Base-by-base conservation (phyloP, 495 filamentous ascomycete genomes). In the Aspergillus diversus region DNA sequence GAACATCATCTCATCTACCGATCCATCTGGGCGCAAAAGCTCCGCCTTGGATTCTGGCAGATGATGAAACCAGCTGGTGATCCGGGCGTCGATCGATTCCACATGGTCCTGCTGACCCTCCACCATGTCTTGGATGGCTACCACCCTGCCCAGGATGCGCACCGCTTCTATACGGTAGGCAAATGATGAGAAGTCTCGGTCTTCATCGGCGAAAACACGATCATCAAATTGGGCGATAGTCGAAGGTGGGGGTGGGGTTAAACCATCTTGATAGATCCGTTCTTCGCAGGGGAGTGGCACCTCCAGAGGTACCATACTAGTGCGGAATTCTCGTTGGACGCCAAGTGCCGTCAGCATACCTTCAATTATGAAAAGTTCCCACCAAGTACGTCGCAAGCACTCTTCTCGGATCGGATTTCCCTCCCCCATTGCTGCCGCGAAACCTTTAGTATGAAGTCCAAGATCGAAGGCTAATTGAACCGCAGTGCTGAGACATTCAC, bases 1-100 rank as follows among this genome's bases (percentile, higher is more conserved):
- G 80, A 96, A 96, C 78, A 96, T 86, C 83, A 96, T 89, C 77
- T 96, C 91, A 69, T 97, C 92, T 9, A 93, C 82, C 37, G 87
- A 80, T 34, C 79, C 79, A 59, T 89, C 84, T 61, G 84, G 83
- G 43, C 83, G 84, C 58, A 94, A 76, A 37, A 92, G 83, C 61
- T 90, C 85, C 57, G 81, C 81, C 75, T 96, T 96, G n/a, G 81
- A 81, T 43, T 84, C 80, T 0, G 93, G 92, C 7, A 97, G 80
- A 68, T 94, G 90, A 57, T 93, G 85, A 49, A 83, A 83, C 91
- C 92, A 96, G 77, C 91, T 94, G 9, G 88, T 88, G 57, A 97
- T 87, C 48, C 87, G 82, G 5, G 87, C 82, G 75, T 97, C 91
- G 68, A 91, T 84, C 42, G 86, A 82, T 66, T 81, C 74, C 9